phyloP scores from a whole-genome alignment of 805 yeast species.

The Myxozyma mucilagina region DNA sequence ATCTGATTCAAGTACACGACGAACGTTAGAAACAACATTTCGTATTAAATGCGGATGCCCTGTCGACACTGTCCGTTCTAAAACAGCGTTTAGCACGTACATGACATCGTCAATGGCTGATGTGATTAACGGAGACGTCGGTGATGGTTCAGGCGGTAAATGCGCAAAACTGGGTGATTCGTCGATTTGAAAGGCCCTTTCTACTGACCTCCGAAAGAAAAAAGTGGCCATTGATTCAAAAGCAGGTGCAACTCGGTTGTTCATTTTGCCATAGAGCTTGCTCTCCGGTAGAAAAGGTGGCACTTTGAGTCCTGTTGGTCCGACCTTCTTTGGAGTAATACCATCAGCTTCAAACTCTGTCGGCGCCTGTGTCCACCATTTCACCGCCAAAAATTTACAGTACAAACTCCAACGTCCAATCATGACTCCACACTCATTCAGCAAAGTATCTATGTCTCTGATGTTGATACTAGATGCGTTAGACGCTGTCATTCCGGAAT shows the following conservation, averaged over 20 bases:
- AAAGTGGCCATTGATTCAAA: constrained; percentile 66
- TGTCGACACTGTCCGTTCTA: constrained; percentile 66
- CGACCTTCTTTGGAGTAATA: constrained; percentile 6
- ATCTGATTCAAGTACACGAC: constrained; percentile 62
- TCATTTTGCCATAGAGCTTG: constrained; percentile 57
- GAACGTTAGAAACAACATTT: constrained; percentile 55
- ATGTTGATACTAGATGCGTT: constrained; percentile 43
- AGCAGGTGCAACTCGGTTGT: constrained; percentile 54
- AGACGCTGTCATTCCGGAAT: constrained; percentile 32
- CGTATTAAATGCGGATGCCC: constrained; percentile 63
- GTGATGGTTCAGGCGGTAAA: constrained; percentile 53
- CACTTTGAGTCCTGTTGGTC: constrained; percentile 33
- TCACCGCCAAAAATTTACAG: constrained; percentile 33
- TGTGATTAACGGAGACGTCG: constrained; percentile 48
- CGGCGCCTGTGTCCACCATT: constrained; percentile 30
- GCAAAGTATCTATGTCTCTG: constrained; percentile 64
- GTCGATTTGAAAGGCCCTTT: constrained; percentile 77
- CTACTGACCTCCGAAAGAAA: constrained; percentile 74
- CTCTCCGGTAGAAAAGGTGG: constrained; percentile 59
- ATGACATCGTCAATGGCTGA: constrained; percentile 86
- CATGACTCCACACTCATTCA: constrained; percentile 72
- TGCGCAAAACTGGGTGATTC: constrained; percentile 62
- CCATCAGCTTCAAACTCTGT: not conserved
- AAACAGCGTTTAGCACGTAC: constrained; percentile 65
- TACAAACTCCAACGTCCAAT: constrained; percentile 85